Percentiles rank a stretch among this genome's conserved stretches.
phyloP scores from a whole-genome alignment of 768 basidiomycete species.

The Kwoniella sp. region DNA sequence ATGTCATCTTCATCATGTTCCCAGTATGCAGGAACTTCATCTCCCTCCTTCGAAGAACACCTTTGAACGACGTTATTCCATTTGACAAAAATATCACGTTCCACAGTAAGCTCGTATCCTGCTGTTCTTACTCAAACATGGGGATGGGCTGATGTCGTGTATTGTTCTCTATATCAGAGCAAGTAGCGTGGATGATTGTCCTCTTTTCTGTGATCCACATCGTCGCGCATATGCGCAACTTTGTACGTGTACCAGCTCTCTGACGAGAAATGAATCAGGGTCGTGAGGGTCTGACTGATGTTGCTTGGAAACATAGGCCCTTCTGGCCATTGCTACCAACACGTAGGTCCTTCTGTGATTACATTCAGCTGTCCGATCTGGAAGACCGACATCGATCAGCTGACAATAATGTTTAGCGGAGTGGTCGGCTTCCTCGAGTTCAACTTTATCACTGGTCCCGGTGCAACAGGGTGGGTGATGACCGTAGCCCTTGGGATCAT shows the following conservation, averaged over 20 bases:
- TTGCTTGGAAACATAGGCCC: conserved; percentile 67
- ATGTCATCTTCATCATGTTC: conserved; percentile 89
- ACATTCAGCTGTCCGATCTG: no score
- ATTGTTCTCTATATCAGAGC: conserved; percentile 63
- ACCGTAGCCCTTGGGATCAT: conserved; percentile 70
- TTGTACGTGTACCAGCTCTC: conserved; percentile 12
- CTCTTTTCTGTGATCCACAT: conserved; percentile 74
- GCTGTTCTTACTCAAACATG: no score
- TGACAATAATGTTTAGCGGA: conserved; percentile 53
- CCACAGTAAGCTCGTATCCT: conserved; percentile 58
- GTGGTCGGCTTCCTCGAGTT: conserved; percentile 71
- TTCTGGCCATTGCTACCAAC: conserved; percentile 61
- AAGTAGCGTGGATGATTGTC: conserved; percentile 85
- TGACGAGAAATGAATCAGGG: no score
- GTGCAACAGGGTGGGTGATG: conserved; percentile 82
- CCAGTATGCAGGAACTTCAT: conserved; percentile 95
- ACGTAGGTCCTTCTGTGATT: conserved; percentile 27
- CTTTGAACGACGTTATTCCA: conserved; percentile 60
- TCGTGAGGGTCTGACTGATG: conserved; percentile 4
- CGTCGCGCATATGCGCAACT: conserved; percentile 65
- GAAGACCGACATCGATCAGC: no score
- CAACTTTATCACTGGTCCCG: conserved; percentile 70
- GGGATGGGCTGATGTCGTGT: neutral
- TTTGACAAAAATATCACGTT: conserved; percentile 92
- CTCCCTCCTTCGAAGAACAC: conserved; percentile 80